Base-by-base conservation (phyloP, 2,329 filamentous ascomycete genomes). In the Pochonia chlamydosporia region DNA sequence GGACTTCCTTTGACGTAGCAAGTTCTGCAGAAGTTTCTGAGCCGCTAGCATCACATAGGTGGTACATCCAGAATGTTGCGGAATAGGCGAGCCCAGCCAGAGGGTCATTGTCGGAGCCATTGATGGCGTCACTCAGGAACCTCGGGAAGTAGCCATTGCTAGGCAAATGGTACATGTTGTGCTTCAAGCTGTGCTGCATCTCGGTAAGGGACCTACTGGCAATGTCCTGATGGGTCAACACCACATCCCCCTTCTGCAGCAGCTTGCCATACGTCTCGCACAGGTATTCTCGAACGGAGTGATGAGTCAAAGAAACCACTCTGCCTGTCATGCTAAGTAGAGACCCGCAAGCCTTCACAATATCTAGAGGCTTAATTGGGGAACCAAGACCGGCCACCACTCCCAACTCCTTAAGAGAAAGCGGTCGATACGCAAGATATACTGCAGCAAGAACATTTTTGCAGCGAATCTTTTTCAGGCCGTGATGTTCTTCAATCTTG, bases 281-380 rank as follows among this genome's bases (percentile, higher is more conserved):
- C 3, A 73, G 43, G 51, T 59, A 71, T 28, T 74, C 70, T 43
- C 71, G 70, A 3, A 66, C 70, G 8, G 69, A 73, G 47, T 72
- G 64, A 47, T 75, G 69, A 0, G 73, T 57, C 40, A 73, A 64
- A 31, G 60, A 67, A 10, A 73, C 47, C 0, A 25, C 54, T 3
- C 25, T 51, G 0, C 63, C 51, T 26, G 55, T 56, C 16, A 67
- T 23, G 1, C 61, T 66, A 1, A 73, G 57, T 37, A 62, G 48
- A 18, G 65, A 73, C 13, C 69, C 65, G 51, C 67, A 73, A 10
- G 49, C 30, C 14, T 51, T 44, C 16, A 72, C 55, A 20, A 69
- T 46, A 26, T 28, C 14, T 26, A 60, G 49, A 23, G 45, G 43
- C 8, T 49, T 45, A 20, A 54, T 42, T 23, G 51, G 45, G 13